Evolutionary conservation across 2,329 filamentous ascomycete genomes (phyloP).

Genomic region (Colletotrichum eremochloae): DNA sequence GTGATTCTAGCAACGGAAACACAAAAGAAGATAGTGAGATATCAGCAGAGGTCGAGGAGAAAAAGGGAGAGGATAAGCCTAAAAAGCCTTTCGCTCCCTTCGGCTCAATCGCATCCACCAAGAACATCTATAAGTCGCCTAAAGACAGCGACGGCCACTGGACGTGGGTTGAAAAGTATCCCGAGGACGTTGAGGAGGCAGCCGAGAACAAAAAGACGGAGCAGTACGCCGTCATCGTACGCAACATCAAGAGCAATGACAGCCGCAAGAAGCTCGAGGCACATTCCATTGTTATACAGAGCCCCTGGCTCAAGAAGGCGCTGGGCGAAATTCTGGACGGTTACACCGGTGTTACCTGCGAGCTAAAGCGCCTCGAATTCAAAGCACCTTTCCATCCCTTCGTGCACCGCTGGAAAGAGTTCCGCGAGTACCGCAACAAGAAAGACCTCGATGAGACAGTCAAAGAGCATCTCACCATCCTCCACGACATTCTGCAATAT

Average conservation of each 20-base stretch:
- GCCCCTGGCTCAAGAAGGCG: slow-evolving; percentile 69
- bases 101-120: slow-evolving; percentile 55
- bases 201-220: slow-evolving; percentile 73
- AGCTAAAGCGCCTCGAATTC: slow-evolving; percentile 72
- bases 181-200: slow-evolving; percentile 66
- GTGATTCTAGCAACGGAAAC: background rate
- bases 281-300: slow-evolving; percentile 75
- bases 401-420: slow-evolving; percentile 73
- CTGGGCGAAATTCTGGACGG: slow-evolving; percentile 67
- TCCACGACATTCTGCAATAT: slow-evolving; percentile 61
- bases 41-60: slow-evolving; percentile 43
- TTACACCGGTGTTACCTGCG: slow-evolving; percentile 72
- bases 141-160: slow-evolving; percentile 63
- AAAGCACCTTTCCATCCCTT: slow-evolving; percentile 72
- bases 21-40: slow-evolving; percentile 31
- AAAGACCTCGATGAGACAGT: slow-evolving; percentile 57
- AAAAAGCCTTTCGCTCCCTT: slow-evolving; percentile 46
- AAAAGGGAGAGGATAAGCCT: slow-evolving; percentile 42
- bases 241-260: slow-evolving; percentile 69
- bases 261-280: slow-evolving; percentile 71
- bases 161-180: slow-evolving; percentile 69
- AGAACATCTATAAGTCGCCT: slow-evolving; percentile 57
- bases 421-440: slow-evolving; percentile 57
- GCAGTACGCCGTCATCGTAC: slow-evolving; percentile 71
- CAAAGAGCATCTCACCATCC: slow-evolving; percentile 60